phyloP scores from a whole-genome alignment of 2,329 filamentous ascomycete genomes.

The Colletotrichum higginsianum region DNA sequence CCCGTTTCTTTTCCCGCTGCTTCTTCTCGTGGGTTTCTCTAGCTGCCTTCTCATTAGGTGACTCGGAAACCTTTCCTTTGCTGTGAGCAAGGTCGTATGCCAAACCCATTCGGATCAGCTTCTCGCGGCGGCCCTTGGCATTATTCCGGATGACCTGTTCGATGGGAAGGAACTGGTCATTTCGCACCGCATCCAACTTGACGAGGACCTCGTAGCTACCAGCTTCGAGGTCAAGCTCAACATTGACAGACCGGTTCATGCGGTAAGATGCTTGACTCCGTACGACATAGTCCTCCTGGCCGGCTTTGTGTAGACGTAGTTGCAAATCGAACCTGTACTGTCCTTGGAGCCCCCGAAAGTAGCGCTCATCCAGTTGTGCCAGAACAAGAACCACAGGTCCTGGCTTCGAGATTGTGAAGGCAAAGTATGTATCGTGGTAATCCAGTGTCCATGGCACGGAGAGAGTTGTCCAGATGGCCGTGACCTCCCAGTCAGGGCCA shows the following conservation, averaged over 20 bases:
- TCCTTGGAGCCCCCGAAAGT: constrained; percentile 70
- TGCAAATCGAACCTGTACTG: constrained; percentile 69
- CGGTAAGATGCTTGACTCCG: constrained; percentile 67
- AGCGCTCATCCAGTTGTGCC: constrained; percentile 70
- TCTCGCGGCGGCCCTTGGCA: constrained; percentile 76
- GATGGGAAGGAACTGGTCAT: constrained; percentile 64
- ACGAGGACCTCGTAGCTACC: constrained; percentile 83
- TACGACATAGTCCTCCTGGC: constrained; percentile 67
- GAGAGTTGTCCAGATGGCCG: constrained; percentile 65
- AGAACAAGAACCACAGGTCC: constrained; percentile 70
- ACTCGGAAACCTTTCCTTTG: constrained; percentile 70
- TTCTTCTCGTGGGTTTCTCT: constrained; percentile 62
- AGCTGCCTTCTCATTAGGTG: constrained; percentile 62
- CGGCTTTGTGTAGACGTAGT: constrained; percentile 68
- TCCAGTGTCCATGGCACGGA: constrained; percentile 70
- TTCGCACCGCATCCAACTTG: constrained; percentile 79
- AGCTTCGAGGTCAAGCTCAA: constrained; percentile 81
- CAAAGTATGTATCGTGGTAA: constrained; percentile 69
- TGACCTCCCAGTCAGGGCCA: constrained; percentile 66
- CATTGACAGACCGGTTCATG: constrained; percentile 82
- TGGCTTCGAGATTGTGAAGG: constrained; percentile 63
- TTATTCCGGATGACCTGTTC: constrained; percentile 78
- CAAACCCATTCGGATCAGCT: constrained; percentile 79
- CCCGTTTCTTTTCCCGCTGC: constrained; percentile 56
- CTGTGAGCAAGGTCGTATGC: constrained; percentile 80